Conservation (phyloP, 2,329 filamentous ascomycete genomes). For the Paecilomyces fulvus region DNA sequence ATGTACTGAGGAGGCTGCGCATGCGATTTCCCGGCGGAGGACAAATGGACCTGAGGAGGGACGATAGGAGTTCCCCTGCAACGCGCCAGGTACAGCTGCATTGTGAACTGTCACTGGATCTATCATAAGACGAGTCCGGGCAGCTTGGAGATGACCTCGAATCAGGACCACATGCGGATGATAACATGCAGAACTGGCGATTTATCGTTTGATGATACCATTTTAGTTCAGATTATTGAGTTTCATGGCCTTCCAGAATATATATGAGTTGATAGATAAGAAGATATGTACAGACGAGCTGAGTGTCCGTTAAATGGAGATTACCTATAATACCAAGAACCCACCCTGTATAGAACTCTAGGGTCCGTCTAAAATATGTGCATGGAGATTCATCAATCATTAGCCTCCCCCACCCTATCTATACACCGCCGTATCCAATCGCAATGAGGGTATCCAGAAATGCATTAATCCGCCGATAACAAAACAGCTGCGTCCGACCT, state of each 20-base stretch:
- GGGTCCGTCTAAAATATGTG: not conserved
- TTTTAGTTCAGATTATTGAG: not conserved
- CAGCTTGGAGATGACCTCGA: not conserved
- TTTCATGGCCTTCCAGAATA: not conserved
- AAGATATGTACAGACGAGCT: not conserved
- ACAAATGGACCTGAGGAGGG: too few relatives aligned
- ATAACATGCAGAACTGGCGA: not conserved
- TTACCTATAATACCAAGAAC: not conserved
- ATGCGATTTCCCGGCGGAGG: too few relatives aligned
- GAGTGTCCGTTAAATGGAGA: not conserved
- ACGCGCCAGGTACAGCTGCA: too few relatives aligned
- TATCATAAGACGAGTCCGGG: too few relatives aligned
- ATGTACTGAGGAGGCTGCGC: too few relatives aligned
- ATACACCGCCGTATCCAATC: not conserved
- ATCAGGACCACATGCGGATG: not conserved
- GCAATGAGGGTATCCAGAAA: not conserved
- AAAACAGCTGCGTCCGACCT: not conserved
- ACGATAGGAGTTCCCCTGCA: too few relatives aligned
- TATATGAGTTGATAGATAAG: not conserved
- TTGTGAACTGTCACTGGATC: too few relatives aligned
- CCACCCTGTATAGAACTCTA: not conserved
- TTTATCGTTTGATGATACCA: not conserved
- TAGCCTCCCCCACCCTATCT: not conserved
- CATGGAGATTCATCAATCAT: not conserved
- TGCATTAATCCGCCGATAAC: conserved; percentile 1